phyloP scores from a whole-genome alignment of 75 land plant genomes.

The Pinus tabuliformis region DNA sequence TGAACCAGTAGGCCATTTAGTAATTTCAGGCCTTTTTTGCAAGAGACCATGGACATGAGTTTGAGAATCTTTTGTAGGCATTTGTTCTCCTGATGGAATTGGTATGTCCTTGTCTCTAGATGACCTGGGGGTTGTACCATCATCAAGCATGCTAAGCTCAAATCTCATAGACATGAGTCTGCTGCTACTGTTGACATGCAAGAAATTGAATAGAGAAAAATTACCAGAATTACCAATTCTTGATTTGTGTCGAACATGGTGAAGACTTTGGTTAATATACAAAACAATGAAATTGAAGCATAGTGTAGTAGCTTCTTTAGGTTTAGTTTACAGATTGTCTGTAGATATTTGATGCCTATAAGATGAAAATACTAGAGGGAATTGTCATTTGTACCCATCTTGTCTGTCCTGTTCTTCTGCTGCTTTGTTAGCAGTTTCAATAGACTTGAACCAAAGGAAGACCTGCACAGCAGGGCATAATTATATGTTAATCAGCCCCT shows the following conservation, averaged over 20 bases:
- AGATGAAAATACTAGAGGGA: neutral
- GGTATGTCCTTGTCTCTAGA: no score
- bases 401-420: constrained; percentile 87
- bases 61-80: no score
- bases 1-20: no score
- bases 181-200: neutral
- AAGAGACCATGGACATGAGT: no score
- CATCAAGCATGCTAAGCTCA: neutral
- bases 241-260: neutral
- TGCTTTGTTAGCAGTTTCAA: constrained; percentile 84
- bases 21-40: no score
- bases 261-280: constrained; percentile 5
- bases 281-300: neutral
- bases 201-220: neutral
- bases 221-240: neutral
- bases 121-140: no score
- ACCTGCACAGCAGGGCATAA: constrained; percentile 42
- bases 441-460: constrained; percentile 87
- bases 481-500: neutral
- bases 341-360: neutral
- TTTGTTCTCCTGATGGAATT: no score
- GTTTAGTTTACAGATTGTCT: neutral
- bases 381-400: constrained; percentile 58
- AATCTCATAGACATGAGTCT: neutral
- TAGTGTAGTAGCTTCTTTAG: neutral